These are phyloP conservation scores for Macrocybe gigantea DNA, from an alignment of 768 basidiomycete genomes.

Conservation along the genomic window DNA sequence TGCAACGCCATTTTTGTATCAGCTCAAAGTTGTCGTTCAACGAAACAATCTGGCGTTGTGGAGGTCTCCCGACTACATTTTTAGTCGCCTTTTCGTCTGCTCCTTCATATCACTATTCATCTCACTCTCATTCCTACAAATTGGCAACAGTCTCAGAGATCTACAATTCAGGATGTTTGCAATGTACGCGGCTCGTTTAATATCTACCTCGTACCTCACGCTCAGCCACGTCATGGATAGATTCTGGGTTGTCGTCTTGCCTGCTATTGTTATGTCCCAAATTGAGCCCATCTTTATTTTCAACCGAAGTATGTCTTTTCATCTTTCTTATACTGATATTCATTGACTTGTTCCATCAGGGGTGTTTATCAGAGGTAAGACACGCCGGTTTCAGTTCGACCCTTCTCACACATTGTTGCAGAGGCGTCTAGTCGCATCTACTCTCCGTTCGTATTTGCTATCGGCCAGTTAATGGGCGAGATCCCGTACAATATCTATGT, in stretches of 20 bases:
- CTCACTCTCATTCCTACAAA: constrained; percentile 73
- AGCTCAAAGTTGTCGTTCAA: constrained; percentile 59
- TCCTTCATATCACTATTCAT: constrained; percentile 65
- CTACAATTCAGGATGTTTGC: constrained; percentile 79
- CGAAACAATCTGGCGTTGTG: constrained; percentile 71
- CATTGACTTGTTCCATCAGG: constrained; percentile 13
- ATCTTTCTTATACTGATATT: not conserved
- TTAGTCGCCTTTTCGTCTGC: constrained; percentile 75
- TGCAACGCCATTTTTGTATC: constrained; percentile 72
- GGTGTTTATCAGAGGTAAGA: constrained; percentile 30
- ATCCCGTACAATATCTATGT: constrained; percentile 72
- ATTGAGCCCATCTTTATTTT: constrained; percentile 81
- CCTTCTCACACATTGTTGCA: constrained; percentile 8
- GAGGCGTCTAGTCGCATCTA: constrained; percentile 85
- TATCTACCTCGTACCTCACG: not conserved
- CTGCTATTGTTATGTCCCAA: constrained; percentile 74
- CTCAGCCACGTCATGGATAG: constrained; percentile 20
- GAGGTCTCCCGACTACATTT: constrained; percentile 83
- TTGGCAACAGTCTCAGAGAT: constrained; percentile 58
- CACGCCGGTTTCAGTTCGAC: constrained; percentile 7
- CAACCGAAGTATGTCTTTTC: constrained; percentile 40
- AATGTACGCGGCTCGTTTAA: constrained; percentile 40
- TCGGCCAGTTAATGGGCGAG: constrained; percentile 78
- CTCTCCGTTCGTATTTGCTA: constrained; percentile 78
- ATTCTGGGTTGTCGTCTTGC: constrained; percentile 63